Conservation (phyloP, 2,329 filamentous ascomycete genomes). For the Cadophora malorum region DNA sequence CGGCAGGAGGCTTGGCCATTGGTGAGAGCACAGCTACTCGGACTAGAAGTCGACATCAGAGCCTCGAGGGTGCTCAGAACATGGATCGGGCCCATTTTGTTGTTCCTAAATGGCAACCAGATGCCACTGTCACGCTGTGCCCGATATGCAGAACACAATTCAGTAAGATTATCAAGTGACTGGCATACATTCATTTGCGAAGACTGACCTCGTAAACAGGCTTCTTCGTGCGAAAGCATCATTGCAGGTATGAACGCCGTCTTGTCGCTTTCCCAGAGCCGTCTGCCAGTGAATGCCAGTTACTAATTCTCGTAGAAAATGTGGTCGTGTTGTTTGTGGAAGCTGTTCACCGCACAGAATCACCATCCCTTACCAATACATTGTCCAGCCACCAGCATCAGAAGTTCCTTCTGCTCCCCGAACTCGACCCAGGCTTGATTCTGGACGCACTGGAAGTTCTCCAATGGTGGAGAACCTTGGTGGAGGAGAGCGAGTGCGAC, state of each 20-base stretch:
- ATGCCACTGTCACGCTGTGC: slow-evolving; percentile 80
- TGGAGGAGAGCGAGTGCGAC: slow-evolving; percentile 70
- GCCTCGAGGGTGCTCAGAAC: not conserved
- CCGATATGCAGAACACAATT: slow-evolving; percentile 85
- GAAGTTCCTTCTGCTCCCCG: slow-evolving; percentile 29
- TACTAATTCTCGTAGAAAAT: slow-evolving; percentile 66
- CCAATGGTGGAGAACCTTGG: slow-evolving; percentile 50
- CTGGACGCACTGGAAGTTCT: slow-evolving; percentile 34
- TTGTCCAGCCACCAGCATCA: slow-evolving; percentile 73
- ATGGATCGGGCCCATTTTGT: slow-evolving; percentile 52
- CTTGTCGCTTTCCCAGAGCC: not conserved
- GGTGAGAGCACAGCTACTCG: not conserved
- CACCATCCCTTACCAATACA: slow-evolving; percentile 91
- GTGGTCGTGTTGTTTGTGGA: slow-evolving; percentile 88
- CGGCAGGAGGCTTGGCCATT: not conserved
- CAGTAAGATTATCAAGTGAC: slow-evolving; percentile 49
- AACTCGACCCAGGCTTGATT: slow-evolving; percentile 30
- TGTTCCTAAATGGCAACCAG: slow-evolving; percentile 86
- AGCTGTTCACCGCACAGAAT: slow-evolving; percentile 93
- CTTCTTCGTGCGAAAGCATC: slow-evolving; percentile 88
- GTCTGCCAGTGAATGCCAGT: slow-evolving; percentile 21
- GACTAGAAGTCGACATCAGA: slow-evolving; percentile 9
- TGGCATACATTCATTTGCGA: not conserved
- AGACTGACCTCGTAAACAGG: slow-evolving; percentile 32
- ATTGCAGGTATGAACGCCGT: slow-evolving; percentile 71